phyloP scores from a whole-genome alignment of 371 early-diverging fungal genomes.

The Mucor racemosus region DNA sequence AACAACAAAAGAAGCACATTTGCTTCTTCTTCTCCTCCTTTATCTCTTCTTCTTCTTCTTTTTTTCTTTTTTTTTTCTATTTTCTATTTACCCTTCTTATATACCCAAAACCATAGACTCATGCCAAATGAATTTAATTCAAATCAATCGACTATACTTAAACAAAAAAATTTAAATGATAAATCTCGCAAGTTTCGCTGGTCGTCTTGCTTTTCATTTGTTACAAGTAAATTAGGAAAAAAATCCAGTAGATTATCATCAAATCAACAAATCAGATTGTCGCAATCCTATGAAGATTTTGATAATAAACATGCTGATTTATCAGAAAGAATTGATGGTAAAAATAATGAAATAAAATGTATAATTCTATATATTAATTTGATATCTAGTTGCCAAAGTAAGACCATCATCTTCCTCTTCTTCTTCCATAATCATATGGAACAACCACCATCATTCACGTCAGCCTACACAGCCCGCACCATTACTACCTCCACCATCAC shows the following conservation, averaged over 20 bases:
- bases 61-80: neutral
- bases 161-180: slow-evolving; percentile 10
- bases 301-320: neutral
- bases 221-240: slow-evolving; percentile 23
- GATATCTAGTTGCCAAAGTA: neutral
- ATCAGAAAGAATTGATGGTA: slow-evolving; percentile 1
- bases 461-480: neutral
- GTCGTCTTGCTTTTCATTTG: slow-evolving; percentile 34
- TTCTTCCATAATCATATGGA: slow-evolving; percentile 1
- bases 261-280: slow-evolving; percentile 17
- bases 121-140: slow-evolving; percentile 20
- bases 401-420: neutral
- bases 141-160: neutral
- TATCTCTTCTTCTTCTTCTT: neutral
- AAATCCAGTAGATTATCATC: neutral
- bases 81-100: neutral
- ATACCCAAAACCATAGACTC: neutral
- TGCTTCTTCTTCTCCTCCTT: neutral
- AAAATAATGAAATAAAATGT: neutral
- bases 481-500: slow-evolving; percentile 18
- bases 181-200: slow-evolving; percentile 36
- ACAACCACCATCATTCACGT: neutral
- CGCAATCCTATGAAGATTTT: slow-evolving; percentile 23
- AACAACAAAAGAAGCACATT: slow-evolving; percentile 4
- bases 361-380: neutral